Base-by-base conservation (phyloP, 306 rosid genomes). In the Sphenostylis stenocarpa region DNA sequence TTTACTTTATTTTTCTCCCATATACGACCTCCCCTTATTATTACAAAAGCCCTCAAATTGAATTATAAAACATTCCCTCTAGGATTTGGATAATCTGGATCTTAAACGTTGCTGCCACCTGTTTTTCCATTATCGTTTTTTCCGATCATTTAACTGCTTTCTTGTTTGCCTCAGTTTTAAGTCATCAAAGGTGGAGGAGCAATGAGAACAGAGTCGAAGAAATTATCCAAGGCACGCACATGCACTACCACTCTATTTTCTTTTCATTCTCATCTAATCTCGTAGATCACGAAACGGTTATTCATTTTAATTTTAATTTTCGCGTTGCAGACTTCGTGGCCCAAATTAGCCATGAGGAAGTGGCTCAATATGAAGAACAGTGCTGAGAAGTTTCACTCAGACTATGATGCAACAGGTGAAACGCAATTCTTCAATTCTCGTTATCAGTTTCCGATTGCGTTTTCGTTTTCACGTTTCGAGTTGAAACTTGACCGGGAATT, bases 311-410 rank as follows among this genome's bases (percentile, higher is more conserved):
- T 66, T 60, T 38, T 48, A 10, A 3, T 7, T 63, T 44, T 49
- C 1, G 43, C 3, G 24, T 62, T 5, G 71, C 80, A 88, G 89
- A 69, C 88, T 56, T 85, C 95, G 23, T 94, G 98, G 97, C 84
- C 93, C 10, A 86, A 83, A 78, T 62, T 67, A 34, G 83, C 86
- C 2, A 84, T 75, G 76, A 88, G 80, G 67, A 90, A 92, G 78
- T 95, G 96, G 97, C 85, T 92, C 0, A 90, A 85, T 81, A 69
- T 80, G 16, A 94, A 83, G 56, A 87, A 48, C 52, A 79, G 80
- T 33, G 80, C 78, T 0, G 85, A 85, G 45, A 87, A 81, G 55
- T 90, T 87, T 69, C 67, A 70, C 49, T 83, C 92, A 57, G 91
- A 88, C 3, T 81, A 78, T 49, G 56, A 71, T 1, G 5, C 67